Evolutionary conservation across 495 filamentous ascomycete genomes (phyloP).

Genomic region (Copromyces sp.): DNA sequence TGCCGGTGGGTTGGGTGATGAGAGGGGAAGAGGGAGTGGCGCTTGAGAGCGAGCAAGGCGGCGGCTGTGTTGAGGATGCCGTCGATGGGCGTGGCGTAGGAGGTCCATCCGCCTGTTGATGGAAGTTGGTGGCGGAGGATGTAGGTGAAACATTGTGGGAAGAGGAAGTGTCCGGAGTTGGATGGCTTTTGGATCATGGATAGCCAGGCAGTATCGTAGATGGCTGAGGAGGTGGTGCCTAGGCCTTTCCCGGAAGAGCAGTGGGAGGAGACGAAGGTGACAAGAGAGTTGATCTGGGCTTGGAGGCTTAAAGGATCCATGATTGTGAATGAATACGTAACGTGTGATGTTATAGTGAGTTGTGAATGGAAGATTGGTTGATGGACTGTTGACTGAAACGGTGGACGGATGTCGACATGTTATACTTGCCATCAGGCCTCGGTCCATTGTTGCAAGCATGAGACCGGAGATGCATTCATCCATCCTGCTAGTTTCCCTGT

Average conservation of each 20-base stretch:
- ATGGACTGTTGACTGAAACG: not conserved
- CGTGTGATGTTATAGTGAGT: not conserved
- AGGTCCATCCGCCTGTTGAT: not conserved
- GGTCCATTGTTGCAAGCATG: not conserved
- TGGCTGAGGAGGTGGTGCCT: not conserved
- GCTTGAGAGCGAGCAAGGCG: not conserved
- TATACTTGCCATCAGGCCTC: not conserved
- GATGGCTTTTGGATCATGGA: not conserved
- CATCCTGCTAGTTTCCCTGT: too few species aligned
- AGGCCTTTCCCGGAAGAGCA: not conserved
- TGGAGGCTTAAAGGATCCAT: not conserved
- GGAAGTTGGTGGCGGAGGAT: not conserved
- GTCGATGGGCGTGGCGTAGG: not conserved
- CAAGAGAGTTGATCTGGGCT: not conserved
- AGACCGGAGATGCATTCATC: not conserved
- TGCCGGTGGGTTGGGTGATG: not conserved
- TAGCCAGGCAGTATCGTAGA: not conserved
- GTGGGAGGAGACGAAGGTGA: not conserved
- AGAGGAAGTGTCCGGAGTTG: not conserved
- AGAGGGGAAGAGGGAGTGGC: not conserved
- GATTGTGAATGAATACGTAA: not conserved
- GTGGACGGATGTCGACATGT: not conserved
- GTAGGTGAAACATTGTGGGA: not conserved
- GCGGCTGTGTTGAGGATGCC: not conserved
- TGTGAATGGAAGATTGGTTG: not conserved